A percentile compares a stretch with the other conserved stretches of the same genome.
Evolutionary conservation across 129 eudicot genomes (phyloP).

Genomic region (Helianthus annuus): HanXRQr2.0-SUNRISE NC_035443.2:41679149-41679648

Average conservation of each 20-base stretch:
- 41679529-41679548: slow-evolving; percentile 77
- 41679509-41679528: neutral
- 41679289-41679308: slow-evolving; percentile 84
- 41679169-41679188: too few species aligned
- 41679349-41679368: slow-evolving; percentile 94
- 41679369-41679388: slow-evolving; percentile 87
- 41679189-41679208: neutral
- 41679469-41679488: neutral
- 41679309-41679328: slow-evolving; percentile 79
- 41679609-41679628: slow-evolving; percentile 97
- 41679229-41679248: slow-evolving; percentile 78
- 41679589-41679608: slow-evolving; percentile 63
- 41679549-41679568: slow-evolving; percentile 94
- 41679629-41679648: slow-evolving; percentile 88
- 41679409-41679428: slow-evolving; percentile 86
- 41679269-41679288: slow-evolving; percentile 70
- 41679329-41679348: slow-evolving; percentile 93
- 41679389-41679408: slow-evolving; percentile 95
- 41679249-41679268: slow-evolving; percentile 76
- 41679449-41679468: slow-evolving; percentile 81
- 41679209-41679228: neutral
- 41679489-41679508: neutral
- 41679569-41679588: slow-evolving; percentile 72
- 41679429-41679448: slow-evolving; percentile 72
- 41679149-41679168: too few species aligned